These are phyloP conservation scores for Botrytis hyacinthi DNA, from an alignment of 2,329 filamentous ascomycete species.

Conservation along the genomic window DNA sequence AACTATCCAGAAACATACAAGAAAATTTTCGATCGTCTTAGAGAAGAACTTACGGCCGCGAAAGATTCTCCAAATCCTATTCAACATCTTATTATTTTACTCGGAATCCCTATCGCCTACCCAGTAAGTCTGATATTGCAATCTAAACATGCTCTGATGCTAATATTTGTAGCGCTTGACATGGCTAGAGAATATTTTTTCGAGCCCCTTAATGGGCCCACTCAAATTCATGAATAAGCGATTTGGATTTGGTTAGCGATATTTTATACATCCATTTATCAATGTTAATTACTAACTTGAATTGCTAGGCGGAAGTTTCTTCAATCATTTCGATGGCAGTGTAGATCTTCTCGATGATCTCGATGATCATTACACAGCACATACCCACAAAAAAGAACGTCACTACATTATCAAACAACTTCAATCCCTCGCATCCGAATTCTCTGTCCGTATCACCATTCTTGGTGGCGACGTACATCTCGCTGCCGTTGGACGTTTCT, in stretches of 20 bases:
- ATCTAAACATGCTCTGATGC: not conserved
- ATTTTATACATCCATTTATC: not conserved
- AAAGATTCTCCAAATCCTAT: constrained; percentile 70
- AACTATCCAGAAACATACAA: constrained; percentile 94
- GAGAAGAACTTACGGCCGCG: constrained; percentile 68
- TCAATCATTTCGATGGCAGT: constrained; percentile 92
- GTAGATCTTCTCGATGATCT: constrained; percentile 90
- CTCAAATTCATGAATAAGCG: constrained; percentile 87
- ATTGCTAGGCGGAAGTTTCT: constrained; percentile 67
- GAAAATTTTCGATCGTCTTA: constrained; percentile 73
- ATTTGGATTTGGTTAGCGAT: constrained; percentile 65
- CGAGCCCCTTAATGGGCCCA: constrained; percentile 81
- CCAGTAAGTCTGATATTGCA: constrained; percentile 53
- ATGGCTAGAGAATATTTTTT: constrained; percentile 94
- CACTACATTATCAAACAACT: constrained; percentile 74
- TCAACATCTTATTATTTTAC: constrained; percentile 80
- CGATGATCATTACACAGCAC: constrained; percentile 94
- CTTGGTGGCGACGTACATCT: constrained; percentile 92
- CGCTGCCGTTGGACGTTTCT: constrained; percentile 89
- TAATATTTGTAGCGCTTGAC: constrained; percentile 63
- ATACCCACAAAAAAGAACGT: constrained; percentile 87
- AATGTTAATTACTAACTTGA: not conserved
- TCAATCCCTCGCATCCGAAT: constrained; percentile 79
- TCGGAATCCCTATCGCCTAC: constrained; percentile 85
- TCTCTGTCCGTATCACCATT: constrained; percentile 87